These are phyloP conservation scores for Candida lessepsii DNA, from an alignment of 805 yeast genomes.

Conservation along the genomic window DNA sequence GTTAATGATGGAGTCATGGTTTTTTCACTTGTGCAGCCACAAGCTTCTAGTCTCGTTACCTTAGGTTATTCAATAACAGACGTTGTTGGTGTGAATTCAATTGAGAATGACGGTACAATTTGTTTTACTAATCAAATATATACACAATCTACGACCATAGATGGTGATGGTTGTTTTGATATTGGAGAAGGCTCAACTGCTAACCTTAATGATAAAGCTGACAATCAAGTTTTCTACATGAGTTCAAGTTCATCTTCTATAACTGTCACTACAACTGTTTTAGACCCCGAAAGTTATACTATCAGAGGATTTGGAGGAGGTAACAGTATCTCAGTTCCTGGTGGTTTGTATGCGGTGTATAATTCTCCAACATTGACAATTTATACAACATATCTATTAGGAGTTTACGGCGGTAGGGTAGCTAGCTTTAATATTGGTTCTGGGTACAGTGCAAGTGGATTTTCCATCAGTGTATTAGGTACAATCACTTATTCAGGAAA, in stretches of 20 bases:
- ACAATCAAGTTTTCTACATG: slow-evolving; percentile 20
- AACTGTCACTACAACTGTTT: not conserved
- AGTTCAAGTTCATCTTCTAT: slow-evolving; percentile 4
- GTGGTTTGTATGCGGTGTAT: not conserved
- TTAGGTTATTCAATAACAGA: slow-evolving; percentile 14
- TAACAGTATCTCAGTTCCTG: not conserved
- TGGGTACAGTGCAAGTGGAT: too few species aligned
- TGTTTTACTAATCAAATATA: slow-evolving; percentile 23
- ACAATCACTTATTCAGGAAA: slow-evolving; percentile 14
- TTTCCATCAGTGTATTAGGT: too few species aligned
- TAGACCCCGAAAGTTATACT: too few species aligned
- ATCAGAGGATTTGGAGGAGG: too few species aligned
- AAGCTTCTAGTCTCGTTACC: slow-evolving; percentile 12
- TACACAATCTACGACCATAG: slow-evolving; percentile 15
- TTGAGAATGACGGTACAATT: slow-evolving; percentile 21
- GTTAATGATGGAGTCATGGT: slow-evolving; percentile 16
- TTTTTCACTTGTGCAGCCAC: slow-evolving; percentile 11
- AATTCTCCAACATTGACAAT: too few species aligned
- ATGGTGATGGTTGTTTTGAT: slow-evolving; percentile 22
- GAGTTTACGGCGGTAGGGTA: too few species aligned
- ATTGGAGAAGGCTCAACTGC: slow-evolving; percentile 12
- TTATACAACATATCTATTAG: too few species aligned
- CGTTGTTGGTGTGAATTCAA: slow-evolving; percentile 14
- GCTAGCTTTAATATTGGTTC: too few species aligned
- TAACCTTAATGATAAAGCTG: slow-evolving; percentile 10